Conservation (phyloP, 2,329 filamentous ascomycete species). For the Coleophoma eucalyptorum region DNA sequence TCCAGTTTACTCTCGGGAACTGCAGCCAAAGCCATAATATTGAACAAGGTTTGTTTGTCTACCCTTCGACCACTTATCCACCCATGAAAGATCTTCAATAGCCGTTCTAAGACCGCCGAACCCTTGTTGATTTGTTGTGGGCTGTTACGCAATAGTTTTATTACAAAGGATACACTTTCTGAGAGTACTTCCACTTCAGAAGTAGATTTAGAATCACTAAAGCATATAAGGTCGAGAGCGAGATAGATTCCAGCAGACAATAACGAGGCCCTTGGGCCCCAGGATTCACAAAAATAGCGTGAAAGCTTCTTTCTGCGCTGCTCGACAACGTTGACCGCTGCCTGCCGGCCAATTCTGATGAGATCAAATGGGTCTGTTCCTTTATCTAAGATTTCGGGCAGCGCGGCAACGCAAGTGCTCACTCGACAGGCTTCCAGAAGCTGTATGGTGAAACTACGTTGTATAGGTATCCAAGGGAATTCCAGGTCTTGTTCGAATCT, state of each 20-base stretch:
- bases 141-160: neutral
- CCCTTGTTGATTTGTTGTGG: neutral
- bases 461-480: neutral
- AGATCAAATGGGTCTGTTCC: neutral
- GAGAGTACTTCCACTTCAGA: neutral
- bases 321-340: neutral
- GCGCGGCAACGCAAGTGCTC: neutral
- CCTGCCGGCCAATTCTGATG: neutral
- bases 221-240: slow-evolving; percentile 3
- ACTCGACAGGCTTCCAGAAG: neutral
- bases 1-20: neutral
- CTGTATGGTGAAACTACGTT: neutral
- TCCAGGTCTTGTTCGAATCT: neutral
- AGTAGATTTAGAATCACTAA: neutral
- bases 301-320: neutral
- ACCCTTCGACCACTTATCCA: neutral
- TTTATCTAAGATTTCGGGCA: neutral
- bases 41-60: neutral
- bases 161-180: neutral
- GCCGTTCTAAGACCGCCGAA: neutral
- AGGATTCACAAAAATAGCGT: neutral
- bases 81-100: neutral
- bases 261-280: neutral
- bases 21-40: neutral
- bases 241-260: slow-evolving; percentile 3